Conservation (phyloP, 441 rosid genomes). For the Rhodomyrtus psidioides region DNA sequence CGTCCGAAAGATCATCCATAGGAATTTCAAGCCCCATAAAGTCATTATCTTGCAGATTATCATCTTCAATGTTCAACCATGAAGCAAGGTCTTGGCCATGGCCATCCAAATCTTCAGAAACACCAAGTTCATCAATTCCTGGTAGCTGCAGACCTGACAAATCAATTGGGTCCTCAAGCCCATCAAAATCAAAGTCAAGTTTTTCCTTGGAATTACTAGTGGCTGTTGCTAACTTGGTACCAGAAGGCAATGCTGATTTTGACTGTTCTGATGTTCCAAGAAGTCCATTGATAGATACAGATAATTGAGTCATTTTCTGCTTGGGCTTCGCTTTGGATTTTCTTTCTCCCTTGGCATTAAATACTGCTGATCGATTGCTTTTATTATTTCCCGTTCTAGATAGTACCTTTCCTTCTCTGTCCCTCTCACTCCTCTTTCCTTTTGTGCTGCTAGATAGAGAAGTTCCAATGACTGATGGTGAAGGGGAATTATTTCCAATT, state of each 20-base stretch:
- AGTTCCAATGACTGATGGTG: conserved; percentile 43
- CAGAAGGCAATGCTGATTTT: conserved; percentile 31
- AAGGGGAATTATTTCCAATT: conserved; percentile 21
- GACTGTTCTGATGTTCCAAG: conserved; percentile 56
- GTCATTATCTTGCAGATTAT: conserved; percentile 79
- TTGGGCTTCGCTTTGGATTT: conserved; percentile 84
- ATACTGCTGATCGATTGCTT: conserved; percentile 65
- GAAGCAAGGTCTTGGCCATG: conserved; percentile 84
- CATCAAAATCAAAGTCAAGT: conserved; percentile 45
- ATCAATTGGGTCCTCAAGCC: conserved; percentile 75
- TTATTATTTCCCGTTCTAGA: conserved; percentile 70
- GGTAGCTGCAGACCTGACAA: conserved; percentile 64
- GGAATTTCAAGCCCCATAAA: conserved; percentile 97
- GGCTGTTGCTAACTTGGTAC: conserved; percentile 32
- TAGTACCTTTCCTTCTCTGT: conserved; percentile 81
- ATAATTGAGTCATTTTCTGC: conserved; percentile 76
- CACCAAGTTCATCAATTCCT: conserved; percentile 54
- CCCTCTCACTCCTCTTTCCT: conserved; percentile 97
- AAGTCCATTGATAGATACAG: conserved; percentile 69
- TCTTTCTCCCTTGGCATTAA: conserved; percentile 79
- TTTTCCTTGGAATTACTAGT: conserved; percentile 42
- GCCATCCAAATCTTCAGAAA: conserved; percentile 32
- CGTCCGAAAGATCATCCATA: conserved; percentile 97
- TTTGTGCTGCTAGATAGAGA: conserved; percentile 70
- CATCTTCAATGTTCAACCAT: conserved; percentile 96